Evolutionary conservation across 768 basidiomycete species (phyloP), one percentile per base, ranked within the genome.

Genomic region (Leccinum longicurvipes): DNA sequence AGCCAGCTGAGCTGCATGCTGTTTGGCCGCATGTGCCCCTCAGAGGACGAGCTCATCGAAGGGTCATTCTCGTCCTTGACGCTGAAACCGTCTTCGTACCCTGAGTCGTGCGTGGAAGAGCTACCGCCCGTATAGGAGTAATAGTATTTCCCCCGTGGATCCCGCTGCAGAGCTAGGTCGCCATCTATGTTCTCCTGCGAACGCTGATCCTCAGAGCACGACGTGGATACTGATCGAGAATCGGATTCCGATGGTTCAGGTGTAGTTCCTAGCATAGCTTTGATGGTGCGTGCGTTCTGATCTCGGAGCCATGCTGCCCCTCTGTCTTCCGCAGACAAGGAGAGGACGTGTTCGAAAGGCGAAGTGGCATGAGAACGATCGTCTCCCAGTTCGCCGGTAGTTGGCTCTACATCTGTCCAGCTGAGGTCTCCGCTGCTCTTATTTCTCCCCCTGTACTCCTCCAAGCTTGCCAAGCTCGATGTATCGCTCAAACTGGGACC

Each of bases 401-500:
- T 61, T 6, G 75, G 64, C 1, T 76, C 75, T 11, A 76, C 77
- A 45, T 86, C 76, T 1, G 83, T 82, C 69, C 69, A 71, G 34
- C 58, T 67, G 47, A 71, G 60, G 10, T 71, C 69, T 31, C 75
- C 73, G 50, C 81, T 80, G 62, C 86, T 86, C 53, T 76, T 78
- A 61, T 86, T 87, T 44, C 79, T 74, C 46, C 76, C 75, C 59
- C 72, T 75, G 73, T 84, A 85, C 60, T 91, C 88, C 42, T 95
- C 89, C 66, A 87, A 64, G 67, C 91, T 92, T 21, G 81, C 82
- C 17, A 95, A 73, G 9, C 92, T 94, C 10, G 84, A 85, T 2
- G 93, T 91, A 61, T 97, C 95, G 9, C 91, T 93, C 55, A 97
- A 77, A 72, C 88, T 91, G 14, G 89, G 92, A 0, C 92, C 92